A percentile compares a stretch with the other conserved stretches of the same genome.
phyloP scores from a whole-genome alignment of 2,329 filamentous ascomycete species.

The Penicillium sp. region DNA sequence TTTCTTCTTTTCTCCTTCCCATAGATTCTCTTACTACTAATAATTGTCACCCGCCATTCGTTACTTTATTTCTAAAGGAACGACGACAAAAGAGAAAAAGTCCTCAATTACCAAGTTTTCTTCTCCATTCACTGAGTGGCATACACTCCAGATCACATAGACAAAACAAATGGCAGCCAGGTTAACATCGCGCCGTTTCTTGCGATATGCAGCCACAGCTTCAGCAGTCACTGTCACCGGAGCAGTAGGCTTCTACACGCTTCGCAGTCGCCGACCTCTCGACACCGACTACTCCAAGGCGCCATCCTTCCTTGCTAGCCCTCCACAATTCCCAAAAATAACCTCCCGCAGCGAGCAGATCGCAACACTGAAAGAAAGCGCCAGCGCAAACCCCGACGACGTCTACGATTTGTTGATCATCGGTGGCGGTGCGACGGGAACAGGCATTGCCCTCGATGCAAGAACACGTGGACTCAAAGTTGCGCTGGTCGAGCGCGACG shows the following conservation, averaged over 20 bases:
- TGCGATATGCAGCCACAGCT: conserved; percentile 5
- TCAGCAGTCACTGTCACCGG: conserved; percentile 1
- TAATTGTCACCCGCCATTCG: background rate
- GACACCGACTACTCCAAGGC: background rate
- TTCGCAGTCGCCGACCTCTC: conserved; percentile 1
- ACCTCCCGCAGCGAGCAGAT: conserved; percentile 50
- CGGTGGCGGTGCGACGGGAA: conserved; percentile 73
- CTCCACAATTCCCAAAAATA: conserved; percentile 48
- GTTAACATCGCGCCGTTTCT: conserved; percentile 1
- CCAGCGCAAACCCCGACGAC: conserved; percentile 34
- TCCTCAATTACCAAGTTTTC: background rate
- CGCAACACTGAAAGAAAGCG: conserved; percentile 46
- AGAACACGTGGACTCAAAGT: conserved; percentile 74
- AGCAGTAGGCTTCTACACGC: background rate
- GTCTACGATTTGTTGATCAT: conserved; percentile 75
- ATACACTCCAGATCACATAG: background rate
- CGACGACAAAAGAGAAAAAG: background rate
- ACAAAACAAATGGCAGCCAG: background rate
- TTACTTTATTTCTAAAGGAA: background rate
- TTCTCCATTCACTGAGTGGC: background rate
- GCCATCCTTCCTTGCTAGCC: background rate
- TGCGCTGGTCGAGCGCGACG: conserved; percentile 74
- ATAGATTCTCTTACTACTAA: background rate
- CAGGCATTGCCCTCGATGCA: conserved; percentile 76
- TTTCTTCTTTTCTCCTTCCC: background rate